Evolutionary conservation across 108 stramenopile genomes (phyloP).

Genomic region (Stephanodiscus triporus): DNA sequence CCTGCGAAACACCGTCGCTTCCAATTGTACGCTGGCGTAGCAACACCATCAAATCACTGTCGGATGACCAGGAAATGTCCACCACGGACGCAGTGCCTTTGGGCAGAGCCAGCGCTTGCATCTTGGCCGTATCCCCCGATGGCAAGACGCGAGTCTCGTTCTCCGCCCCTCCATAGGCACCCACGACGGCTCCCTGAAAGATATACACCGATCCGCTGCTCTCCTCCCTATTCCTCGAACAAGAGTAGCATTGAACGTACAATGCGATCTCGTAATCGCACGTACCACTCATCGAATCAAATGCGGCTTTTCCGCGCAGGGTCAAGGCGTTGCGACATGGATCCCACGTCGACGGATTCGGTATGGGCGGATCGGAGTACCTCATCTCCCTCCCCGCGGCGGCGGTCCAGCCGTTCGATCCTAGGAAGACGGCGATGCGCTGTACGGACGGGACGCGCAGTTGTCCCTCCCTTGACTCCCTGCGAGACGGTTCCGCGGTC

Average conservation of each 20-base stretch:
- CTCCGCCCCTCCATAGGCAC: slow-evolving; percentile 3
- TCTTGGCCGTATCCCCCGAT: slow-evolving; percentile 5
- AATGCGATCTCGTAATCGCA: slow-evolving; percentile 32
- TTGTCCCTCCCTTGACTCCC: background rate
- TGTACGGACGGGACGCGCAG: slow-evolving; percentile 39
- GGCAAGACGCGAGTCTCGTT: slow-evolving; percentile 3
- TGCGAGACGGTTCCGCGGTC: slow-evolving; percentile 21
- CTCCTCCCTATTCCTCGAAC: background rate
- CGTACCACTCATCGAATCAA: background rate
- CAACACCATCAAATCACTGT: slow-evolving; percentile 29
- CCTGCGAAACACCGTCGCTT: background rate
- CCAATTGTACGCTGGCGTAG: slow-evolving; percentile 6
- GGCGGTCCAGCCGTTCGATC: background rate
- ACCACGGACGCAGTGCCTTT: slow-evolving; percentile 17
- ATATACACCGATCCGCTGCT: slow-evolving; percentile 10
- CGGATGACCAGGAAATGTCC: slow-evolving; percentile 35
- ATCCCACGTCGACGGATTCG: slow-evolving; percentile 14
- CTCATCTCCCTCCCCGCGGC: background rate
- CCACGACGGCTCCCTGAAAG: slow-evolving; percentile 5
- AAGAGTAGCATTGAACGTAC: slow-evolving; percentile 21
- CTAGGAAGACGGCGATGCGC: slow-evolving; percentile 1
- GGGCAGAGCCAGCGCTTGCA: slow-evolving; percentile 24
- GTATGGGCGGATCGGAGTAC: slow-evolving; percentile 28
- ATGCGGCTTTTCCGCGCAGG: slow-evolving; percentile 3
- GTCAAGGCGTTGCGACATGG: slow-evolving; percentile 12